Conservation (phyloP, 164 flowering plant species). For the Stephania cephalantha region DNA sequence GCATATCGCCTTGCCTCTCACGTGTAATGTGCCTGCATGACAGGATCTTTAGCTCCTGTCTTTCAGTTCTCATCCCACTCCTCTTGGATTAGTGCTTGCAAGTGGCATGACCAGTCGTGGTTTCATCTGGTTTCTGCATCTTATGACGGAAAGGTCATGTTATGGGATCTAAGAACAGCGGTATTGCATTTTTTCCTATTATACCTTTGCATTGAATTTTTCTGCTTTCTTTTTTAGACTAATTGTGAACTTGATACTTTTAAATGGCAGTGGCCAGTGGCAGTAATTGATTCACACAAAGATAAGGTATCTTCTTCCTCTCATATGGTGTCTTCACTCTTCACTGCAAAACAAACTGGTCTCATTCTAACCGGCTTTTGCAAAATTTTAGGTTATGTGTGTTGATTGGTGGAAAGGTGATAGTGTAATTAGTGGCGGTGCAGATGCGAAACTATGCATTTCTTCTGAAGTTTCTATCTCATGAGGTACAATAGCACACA, state of each 20-base stretch:
- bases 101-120: slow-evolving; percentile 83
- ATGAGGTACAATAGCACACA: slow-evolving; percentile 21
- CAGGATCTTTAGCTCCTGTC: slow-evolving; percentile 79
- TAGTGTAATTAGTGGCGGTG: slow-evolving; percentile 82
- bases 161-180: slow-evolving; percentile 97
- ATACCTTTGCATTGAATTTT: background rate
- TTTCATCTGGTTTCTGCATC: slow-evolving; percentile 81
- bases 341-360: background rate
- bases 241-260: slow-evolving; percentile 7
- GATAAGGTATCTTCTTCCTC: slow-evolving; percentile 59
- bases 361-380: slow-evolving; percentile 9
- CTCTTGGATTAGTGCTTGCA: slow-evolving; percentile 90
- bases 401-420: slow-evolving; percentile 98
- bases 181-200: slow-evolving; percentile 29
- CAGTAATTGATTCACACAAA: slow-evolving; percentile 66
- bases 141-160: slow-evolving; percentile 92
- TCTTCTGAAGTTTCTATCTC: slow-evolving; percentile 49
- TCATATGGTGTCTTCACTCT: background rate
- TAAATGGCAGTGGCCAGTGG: slow-evolving; percentile 75
- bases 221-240: background rate
- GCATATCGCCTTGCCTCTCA: background rate
- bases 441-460: slow-evolving; percentile 71
- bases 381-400: slow-evolving; percentile 60
- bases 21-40: slow-evolving; percentile 8
- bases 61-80: slow-evolving; percentile 76